A percentile compares a stretch with the other conserved stretches of the same genome.
phyloP scores from a whole-genome alignment of 169 alveolate genomes.

The Theileria luwenshuni region DNA sequence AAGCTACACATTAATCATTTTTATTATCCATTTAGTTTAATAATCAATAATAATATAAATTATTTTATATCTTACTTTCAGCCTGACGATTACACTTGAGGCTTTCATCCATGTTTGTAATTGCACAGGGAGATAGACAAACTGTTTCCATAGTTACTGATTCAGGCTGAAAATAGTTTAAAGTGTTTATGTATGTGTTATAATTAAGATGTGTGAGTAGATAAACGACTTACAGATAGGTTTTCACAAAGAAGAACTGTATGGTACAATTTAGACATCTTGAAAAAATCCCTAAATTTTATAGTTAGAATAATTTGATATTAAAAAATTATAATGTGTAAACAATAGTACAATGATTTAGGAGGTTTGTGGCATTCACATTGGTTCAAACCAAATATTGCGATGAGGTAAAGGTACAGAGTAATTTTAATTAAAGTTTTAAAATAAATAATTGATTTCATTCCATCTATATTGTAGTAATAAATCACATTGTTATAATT shows the following conservation, averaged over 20 bases:
- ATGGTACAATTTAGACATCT: constrained; percentile 34
- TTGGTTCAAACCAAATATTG: not conserved
- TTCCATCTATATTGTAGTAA: not conserved
- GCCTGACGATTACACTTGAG: constrained; percentile 67
- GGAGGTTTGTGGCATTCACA: not conserved
- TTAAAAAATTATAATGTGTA: not conserved
- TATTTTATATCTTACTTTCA: constrained; percentile 41
- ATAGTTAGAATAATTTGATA: not conserved
- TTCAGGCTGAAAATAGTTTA: constrained; percentile 43
- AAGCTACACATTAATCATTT: constrained; percentile 22
- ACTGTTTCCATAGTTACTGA: constrained; percentile 53
- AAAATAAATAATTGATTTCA: not conserved
- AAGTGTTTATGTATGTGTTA: not conserved
- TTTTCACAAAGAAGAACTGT: constrained; percentile 45
- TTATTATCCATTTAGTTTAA: not conserved
- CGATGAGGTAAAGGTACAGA: not conserved
- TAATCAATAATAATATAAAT: not conserved
- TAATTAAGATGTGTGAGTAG: not conserved
- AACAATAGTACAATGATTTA: not conserved
- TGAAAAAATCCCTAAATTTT: constrained; percentile 6
- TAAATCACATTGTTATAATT: not conserved
- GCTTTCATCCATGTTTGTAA: constrained; percentile 16
- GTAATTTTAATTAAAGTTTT: not conserved
- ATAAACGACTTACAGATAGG: constrained; percentile 25
- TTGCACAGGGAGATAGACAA: constrained; percentile 55